These are phyloP conservation scores for Tolypocladium sp. DNA, from an alignment of 2,329 filamentous ascomycete species.

Conservation along the genomic window DNA sequence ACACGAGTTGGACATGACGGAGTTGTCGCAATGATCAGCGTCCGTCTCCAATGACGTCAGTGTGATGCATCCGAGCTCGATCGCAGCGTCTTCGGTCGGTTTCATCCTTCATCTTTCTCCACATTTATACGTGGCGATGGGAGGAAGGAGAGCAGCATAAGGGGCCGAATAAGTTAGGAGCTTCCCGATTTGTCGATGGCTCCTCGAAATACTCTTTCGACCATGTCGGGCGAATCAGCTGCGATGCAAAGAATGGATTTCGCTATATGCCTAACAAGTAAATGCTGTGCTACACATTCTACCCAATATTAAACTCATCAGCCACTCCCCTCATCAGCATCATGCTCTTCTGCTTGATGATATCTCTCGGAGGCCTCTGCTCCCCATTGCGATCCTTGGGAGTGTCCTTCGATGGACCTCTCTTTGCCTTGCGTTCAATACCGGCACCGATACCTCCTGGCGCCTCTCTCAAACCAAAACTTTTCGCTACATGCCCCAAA, in stretches of 20 bases:
- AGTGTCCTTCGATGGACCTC: slow-evolving; percentile 10
- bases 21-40: background rate
- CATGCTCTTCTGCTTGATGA: slow-evolving; percentile 51
- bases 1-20: background rate
- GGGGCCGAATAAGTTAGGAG: background rate
- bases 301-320: slow-evolving; percentile 62
- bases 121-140: background rate
- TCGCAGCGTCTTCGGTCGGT: background rate
- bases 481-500: slow-evolving; percentile 87
- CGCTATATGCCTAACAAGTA: background rate
- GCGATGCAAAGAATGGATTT: background rate
- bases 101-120: background rate
- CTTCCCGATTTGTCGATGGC: background rate
- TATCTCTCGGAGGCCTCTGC: slow-evolving; percentile 25
- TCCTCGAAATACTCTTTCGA: background rate
- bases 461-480: slow-evolving; percentile 80
- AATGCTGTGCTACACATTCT: slow-evolving; percentile 4
- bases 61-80: background rate
- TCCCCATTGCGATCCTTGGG: slow-evolving; percentile 19
- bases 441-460: slow-evolving; percentile 70
- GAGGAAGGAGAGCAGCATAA: background rate
- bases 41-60: background rate
- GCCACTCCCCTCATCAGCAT: slow-evolving; percentile 57
- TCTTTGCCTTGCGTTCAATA: slow-evolving; percentile 36
- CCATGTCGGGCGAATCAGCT: background rate